Conservation (phyloP, 768 basidiomycete species). For the Amanita fuliginea region DNA sequence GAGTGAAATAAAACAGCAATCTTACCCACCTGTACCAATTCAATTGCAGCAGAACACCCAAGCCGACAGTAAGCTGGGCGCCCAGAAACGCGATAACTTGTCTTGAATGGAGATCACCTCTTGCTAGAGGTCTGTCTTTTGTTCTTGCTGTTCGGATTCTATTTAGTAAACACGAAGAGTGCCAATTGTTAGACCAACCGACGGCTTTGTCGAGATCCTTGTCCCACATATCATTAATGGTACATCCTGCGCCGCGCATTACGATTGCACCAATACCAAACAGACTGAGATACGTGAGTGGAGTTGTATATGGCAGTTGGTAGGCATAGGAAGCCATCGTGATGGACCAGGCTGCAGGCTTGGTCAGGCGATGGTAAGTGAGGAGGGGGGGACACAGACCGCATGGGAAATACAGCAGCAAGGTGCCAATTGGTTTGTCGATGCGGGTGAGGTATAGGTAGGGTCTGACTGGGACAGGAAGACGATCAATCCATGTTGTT, state of each 20-base stretch:
- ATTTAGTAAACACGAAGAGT: background rate
- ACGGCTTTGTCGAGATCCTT: constrained; percentile 83
- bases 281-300: constrained; percentile 66
- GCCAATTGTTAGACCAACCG: constrained; percentile 36
- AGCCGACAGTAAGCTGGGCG: constrained; percentile 67
- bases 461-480: constrained; percentile 52
- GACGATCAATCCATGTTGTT: constrained; percentile 54
- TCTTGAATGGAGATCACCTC: constrained; percentile 62
- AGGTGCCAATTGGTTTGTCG: constrained; percentile 94
- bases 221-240: constrained; percentile 99
- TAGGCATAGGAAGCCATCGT: constrained; percentile 89
- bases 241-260: constrained; percentile 98
- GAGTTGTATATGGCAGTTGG: constrained; percentile 51
- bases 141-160: constrained; percentile 56
- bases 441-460: constrained; percentile 82
- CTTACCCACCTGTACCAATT: constrained; percentile 90
- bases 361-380: constrained; percentile 2
- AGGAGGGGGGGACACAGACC: constrained; percentile 39
- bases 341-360: constrained; percentile 83
- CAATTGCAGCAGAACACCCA: constrained; percentile 80
- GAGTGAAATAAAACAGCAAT: background rate
- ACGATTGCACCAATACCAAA: constrained; percentile 88
- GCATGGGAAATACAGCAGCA: constrained; percentile 90
- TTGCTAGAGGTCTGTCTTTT: constrained; percentile 76
- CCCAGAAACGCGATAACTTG: constrained; percentile 80